phyloP scores from a whole-genome alignment of 306 rosid species.

The Rosa multiflora region DNA sequence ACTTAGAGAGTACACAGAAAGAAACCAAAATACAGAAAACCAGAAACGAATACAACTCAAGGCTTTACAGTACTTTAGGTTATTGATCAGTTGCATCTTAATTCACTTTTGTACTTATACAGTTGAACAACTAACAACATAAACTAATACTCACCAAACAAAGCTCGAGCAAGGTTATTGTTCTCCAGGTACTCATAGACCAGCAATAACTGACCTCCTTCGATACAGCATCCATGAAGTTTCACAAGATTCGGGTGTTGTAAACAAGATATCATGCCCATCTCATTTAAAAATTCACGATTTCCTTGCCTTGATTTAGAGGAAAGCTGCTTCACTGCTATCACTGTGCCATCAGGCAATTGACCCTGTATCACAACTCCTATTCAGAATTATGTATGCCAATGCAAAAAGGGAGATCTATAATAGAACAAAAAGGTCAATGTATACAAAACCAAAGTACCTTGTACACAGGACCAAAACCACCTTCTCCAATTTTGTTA shows the following conservation, averaged over 20 bases:
- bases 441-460: constrained; percentile 25
- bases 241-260: constrained; percentile 84
- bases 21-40: background rate
- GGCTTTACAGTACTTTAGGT: background rate
- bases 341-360: constrained; percentile 53
- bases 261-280: constrained; percentile 65
- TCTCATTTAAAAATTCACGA: constrained; percentile 73
- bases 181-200: constrained; percentile 80
- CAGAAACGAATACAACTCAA: background rate
- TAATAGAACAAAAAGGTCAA: background rate
- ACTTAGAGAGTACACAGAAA: background rate
- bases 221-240: constrained; percentile 69
- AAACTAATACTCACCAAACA: constrained; percentile 50
- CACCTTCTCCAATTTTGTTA: constrained; percentile 76
- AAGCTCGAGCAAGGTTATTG: constrained; percentile 65
- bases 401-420: constrained; percentile 12
- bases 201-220: constrained; percentile 60
- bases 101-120: background rate
- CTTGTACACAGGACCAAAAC: constrained; percentile 74
- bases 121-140: background rate
- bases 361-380: constrained; percentile 47
- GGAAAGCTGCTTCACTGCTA: constrained; percentile 78
- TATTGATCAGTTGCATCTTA: background rate
- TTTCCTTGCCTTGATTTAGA: constrained; percentile 71
- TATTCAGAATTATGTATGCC: constrained; percentile 3